Base-by-base conservation (phyloP, 2,329 filamentous ascomycete genomes). In the Cladosporium oxysporum region DNA sequence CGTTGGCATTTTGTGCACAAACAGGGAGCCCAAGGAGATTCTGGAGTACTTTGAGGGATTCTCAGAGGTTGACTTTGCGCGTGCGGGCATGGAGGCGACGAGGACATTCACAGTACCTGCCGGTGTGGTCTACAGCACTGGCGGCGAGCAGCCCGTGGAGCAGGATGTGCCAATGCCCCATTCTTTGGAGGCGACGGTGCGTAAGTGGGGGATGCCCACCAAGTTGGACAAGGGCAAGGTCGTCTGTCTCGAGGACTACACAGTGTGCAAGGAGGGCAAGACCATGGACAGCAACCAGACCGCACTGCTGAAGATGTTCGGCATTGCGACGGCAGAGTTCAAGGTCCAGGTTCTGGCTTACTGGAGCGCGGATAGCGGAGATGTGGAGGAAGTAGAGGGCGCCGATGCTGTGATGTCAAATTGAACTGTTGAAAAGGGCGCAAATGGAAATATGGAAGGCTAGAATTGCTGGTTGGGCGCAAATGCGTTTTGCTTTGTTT, bases 231-330 rank as follows among this genome's bases (percentile, higher is more conserved):
- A 91, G 83, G 95, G 95, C 66, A 92, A 90, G 81, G 91, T 99
- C 55, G 87, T 91, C 70, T 83, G 98, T 60, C 89, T 90, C 72
- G 84, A 84, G 59, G 83, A 83, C 28, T 96, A 93, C 77, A 85
- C 85, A 11, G 88, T 99, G 59, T 98, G 94, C 82, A 88, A 88
- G 74, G 89, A 93, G 79, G 95, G 94, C 12, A 88, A 97, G 76
- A 85, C 88, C 53, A 81, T 99, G 71, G 93, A 97, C 79, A 93
- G 91, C 71, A 87, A 94, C 73, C 95, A 99, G 85, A 97, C 95
- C 66, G 90, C 93, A 70, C 82, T 99, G 76, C 80, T 99, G 79
- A 98, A 98, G 87, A 84, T 97, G 74, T 98, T 99, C 80, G 90
- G 92, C 62, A 87, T 97, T 66, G 92, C 91, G 69, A 87, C 95